phyloP scores from a whole-genome alignment of 352 stramenopile species.

The Phytophthora boehmeriae region DNA sequence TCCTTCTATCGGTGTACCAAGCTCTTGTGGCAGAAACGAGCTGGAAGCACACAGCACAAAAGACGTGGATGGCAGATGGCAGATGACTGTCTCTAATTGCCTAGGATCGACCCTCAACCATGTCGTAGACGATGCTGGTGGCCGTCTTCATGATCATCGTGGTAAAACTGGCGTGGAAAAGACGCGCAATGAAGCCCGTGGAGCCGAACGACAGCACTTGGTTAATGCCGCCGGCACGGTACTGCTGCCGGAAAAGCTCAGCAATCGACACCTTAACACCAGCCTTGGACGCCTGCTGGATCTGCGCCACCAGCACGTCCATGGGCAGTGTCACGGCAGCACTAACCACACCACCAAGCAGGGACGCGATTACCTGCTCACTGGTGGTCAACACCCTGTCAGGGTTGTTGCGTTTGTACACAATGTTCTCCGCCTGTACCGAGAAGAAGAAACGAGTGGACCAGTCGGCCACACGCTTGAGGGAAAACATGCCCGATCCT shows the following conservation, averaged over 20 bases:
- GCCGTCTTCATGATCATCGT: conserved; percentile 93
- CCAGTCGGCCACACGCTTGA: conserved; percentile 94
- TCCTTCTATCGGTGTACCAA: conserved; percentile 28
- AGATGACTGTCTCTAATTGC: conserved; percentile 28
- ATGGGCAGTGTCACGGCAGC: conserved; percentile 89
- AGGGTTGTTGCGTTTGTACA: conserved; percentile 80
- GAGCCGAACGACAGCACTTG: conserved; percentile 83
- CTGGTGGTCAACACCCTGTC: conserved; percentile 58
- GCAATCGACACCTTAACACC: conserved; percentile 79
- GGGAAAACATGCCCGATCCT: conserved; percentile 89
- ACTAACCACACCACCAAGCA: conserved; percentile 84
- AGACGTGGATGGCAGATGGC: conserved; percentile 8
- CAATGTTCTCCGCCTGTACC: conserved; percentile 77
- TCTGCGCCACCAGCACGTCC: conserved; percentile 94
- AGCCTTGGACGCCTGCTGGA: conserved; percentile 92
- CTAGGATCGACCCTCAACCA: conserved; percentile 50
- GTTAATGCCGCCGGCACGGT: conserved; percentile 78
- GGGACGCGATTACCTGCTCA: conserved; percentile 83
- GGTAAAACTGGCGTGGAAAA: conserved; percentile 86
- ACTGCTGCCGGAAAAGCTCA: conserved; percentile 78
- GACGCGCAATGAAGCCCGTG: conserved; percentile 75
- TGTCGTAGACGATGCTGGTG: conserved; percentile 85
- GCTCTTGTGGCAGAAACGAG: conserved; percentile 13
- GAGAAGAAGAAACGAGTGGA: conserved; percentile 93
- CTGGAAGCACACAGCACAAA: conserved; percentile 12